Evolutionary conservation across 1,284 basidiomycete genomes (phyloP), one percentile per base, ranked within the genome.

Genomic region (Phenoliferia sp.): DNA sequence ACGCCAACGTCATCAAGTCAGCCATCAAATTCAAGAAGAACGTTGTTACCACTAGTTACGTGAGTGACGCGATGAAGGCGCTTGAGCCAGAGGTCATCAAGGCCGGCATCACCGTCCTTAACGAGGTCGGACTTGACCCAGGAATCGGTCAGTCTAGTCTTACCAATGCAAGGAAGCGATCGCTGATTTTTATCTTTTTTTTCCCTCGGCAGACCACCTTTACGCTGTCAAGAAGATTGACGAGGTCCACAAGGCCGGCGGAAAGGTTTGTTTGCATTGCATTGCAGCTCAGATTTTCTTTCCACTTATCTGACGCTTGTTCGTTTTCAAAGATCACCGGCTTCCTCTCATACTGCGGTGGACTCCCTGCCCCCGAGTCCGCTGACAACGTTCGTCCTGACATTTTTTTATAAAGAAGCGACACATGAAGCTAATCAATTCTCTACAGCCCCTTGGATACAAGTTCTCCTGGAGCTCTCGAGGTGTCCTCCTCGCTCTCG

Each of bases 381-480:
- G 87, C 92, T 19, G 87, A 88, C 78, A 99, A 98, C 83, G 94
- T 52, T 19, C 39, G n/a, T 29, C 54, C 17, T 26, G 54, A 28
- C 32, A 26, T 28, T 16, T 29, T 10, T n/a, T 29, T 31, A 5
- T 29, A 26, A 3, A 5, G 1, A 17, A 5, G 5, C 7, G 10
- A 3, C 6, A 16, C 6, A 10, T 31, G 54, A 29, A 3, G n/a
- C 28, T 31, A 15, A 22, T 4, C 54, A 29, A 31, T 29, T 55
- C 26, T 3, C 32, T 12, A 22, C 3, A 15, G 59, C 29, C 96
- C 10, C 88, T 99, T 69, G 95, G 96, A 34, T 99, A 98, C 88
- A 98, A 98, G 81, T 98, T 99, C 84, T 96, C 93, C 44, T 99
- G 96, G 96, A 96, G 94, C 2, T 92, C 94, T 34, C 90, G 93